Conservation (phyloP, 2,329 filamentous ascomycete species). For the Ceratocystiopsis minuta region DNA sequence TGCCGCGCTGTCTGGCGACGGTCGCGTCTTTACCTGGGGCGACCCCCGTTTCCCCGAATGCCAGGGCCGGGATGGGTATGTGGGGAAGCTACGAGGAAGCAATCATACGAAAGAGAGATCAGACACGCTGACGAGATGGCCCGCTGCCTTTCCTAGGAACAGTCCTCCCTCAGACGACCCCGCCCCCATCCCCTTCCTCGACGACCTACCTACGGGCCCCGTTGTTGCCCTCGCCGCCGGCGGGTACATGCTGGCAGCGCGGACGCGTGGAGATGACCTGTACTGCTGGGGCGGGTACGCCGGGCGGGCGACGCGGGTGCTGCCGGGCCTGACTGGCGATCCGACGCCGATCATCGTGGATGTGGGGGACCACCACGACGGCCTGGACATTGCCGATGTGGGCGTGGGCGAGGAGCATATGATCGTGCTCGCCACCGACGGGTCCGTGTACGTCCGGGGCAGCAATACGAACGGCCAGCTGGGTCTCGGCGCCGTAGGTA, state of each 20-base stretch:
- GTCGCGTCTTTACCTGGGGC: slow-evolving; percentile 34
- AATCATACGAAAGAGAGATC: too few species aligned
- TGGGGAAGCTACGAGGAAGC: slow-evolving; percentile 13
- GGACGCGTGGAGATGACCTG: slow-evolving; percentile 38
- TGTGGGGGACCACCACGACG: slow-evolving; percentile 23
- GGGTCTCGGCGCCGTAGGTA: slow-evolving; percentile 21
- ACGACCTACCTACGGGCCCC: slow-evolving; percentile 29
- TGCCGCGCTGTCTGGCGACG: slow-evolving; percentile 24
- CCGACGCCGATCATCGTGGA: slow-evolving; percentile 29
- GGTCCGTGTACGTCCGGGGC: slow-evolving; percentile 36
- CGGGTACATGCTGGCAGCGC: slow-evolving; percentile 38
- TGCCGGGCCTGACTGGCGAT: slow-evolving; percentile 11
- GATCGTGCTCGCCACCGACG: slow-evolving; percentile 32
- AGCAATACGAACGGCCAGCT: slow-evolving; percentile 41
- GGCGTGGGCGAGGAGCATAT: slow-evolving; percentile 40
- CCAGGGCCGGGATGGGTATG: slow-evolving; percentile 30
- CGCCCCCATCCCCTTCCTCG: slow-evolving; percentile 30
- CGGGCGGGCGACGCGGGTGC: slow-evolving; percentile 9
- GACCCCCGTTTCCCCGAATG: slow-evolving; percentile 39
- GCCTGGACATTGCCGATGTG: slow-evolving; percentile 36
- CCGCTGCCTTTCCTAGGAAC: too few species aligned
- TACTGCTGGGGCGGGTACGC: slow-evolving; percentile 42
- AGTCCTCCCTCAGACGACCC: slow-evolving; percentile 11
- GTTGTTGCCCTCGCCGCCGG: slow-evolving; percentile 36
- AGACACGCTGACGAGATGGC: neutral